Percentiles rank a stretch among this genome's conserved stretches.
phyloP scores from a whole-genome alignment of 257 asterid genomes.

The Datura wrightii region DNA sequence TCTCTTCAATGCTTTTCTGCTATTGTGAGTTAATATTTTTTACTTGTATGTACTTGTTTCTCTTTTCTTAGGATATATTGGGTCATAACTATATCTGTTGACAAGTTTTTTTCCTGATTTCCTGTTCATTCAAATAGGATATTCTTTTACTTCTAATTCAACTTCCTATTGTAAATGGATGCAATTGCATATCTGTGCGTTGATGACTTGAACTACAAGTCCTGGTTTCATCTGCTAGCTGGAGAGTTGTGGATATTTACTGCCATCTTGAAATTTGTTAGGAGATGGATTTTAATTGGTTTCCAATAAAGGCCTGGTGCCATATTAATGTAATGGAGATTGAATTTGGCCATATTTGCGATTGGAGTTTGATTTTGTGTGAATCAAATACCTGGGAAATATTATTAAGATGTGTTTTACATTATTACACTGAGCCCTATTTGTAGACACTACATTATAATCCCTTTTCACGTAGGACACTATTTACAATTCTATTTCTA shows the following conservation, averaged over 20 bases:
- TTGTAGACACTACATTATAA: too few species aligned
- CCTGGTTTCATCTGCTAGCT: neutral
- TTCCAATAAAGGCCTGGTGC: neutral
- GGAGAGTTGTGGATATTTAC: neutral
- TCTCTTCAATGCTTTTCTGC: slow-evolving; percentile 19
- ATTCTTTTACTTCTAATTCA: slow-evolving; percentile 7
- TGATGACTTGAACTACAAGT: slow-evolving; percentile 23
- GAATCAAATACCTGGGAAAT: too few species aligned
- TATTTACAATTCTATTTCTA: too few species aligned
- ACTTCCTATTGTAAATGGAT: slow-evolving; percentile 20
- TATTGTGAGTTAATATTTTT: neutral
- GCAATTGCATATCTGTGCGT: neutral
- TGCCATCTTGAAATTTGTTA: neutral
- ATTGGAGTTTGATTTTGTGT: neutral
- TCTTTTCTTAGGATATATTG: neutral
- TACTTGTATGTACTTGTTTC: slow-evolving; percentile 1
- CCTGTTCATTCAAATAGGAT: slow-evolving; percentile 14
- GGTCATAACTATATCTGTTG: neutral
- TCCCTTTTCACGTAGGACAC: too few species aligned
- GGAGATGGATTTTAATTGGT: neutral
- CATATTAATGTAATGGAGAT: neutral
- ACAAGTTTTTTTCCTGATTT: slow-evolving; percentile 9
- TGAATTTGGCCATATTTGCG: neutral
- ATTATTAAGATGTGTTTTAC: too few species aligned
- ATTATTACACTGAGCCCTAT: too few species aligned